These are phyloP conservation scores for Metschnikowia henanensis DNA, from an alignment of 805 yeast species.

Conservation along the genomic window DNA sequence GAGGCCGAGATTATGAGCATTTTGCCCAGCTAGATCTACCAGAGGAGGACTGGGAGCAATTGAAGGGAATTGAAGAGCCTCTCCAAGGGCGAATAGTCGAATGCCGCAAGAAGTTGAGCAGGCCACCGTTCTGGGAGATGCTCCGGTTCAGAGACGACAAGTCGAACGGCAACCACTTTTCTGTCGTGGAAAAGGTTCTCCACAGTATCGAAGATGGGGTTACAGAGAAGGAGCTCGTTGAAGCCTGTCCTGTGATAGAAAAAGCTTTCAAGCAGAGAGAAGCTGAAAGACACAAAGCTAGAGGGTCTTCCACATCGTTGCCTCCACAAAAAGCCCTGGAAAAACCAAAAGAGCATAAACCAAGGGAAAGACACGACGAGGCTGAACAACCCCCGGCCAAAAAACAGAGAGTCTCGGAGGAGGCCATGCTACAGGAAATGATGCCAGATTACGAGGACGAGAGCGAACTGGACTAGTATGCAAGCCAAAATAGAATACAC, in stretches of 20 bases:
- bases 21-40: slow-evolving; percentile 63
- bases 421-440: slow-evolving; percentile 18
- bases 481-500: not conserved
- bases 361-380: slow-evolving; percentile 4
- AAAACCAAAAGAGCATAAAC: slow-evolving; percentile 4
- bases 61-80: slow-evolving; percentile 74
- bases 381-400: slow-evolving; percentile 4
- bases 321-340: slow-evolving; percentile 11
- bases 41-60: slow-evolving; percentile 77
- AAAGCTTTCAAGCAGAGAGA: slow-evolving; percentile 63
- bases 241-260: slow-evolving; percentile 55
- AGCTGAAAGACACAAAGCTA: slow-evolving; percentile 29
- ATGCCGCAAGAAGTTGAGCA: slow-evolving; percentile 62
- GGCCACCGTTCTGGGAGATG: slow-evolving; percentile 72
- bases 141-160: slow-evolving; percentile 94
- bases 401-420: slow-evolving; percentile 11
- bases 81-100: slow-evolving; percentile 88
- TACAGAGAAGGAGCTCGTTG: slow-evolving; percentile 69
- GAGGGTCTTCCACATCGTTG: slow-evolving; percentile 4
- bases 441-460: slow-evolving; percentile 24
- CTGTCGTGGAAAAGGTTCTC: slow-evolving; percentile 79
- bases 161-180: slow-evolving; percentile 77
- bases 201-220: slow-evolving; percentile 88
- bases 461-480: slow-evolving; percentile 21
- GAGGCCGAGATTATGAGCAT: slow-evolving; percentile 57